Conservation (phyloP, 2,329 filamentous ascomycete species). For the Volutella citrinella region DNA sequence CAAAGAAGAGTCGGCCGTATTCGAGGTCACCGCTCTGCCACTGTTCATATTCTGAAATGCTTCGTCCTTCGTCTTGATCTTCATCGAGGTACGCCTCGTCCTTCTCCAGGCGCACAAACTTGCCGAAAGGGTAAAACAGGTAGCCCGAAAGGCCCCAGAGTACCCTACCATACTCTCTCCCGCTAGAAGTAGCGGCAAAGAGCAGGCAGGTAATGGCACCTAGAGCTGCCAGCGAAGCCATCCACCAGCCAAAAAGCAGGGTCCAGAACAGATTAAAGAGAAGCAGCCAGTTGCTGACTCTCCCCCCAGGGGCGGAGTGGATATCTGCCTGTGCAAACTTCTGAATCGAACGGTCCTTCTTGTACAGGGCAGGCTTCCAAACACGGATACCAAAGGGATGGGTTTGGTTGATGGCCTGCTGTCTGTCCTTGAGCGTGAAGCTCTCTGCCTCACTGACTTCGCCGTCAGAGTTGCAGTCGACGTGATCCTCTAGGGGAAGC, state of each 20-base stretch:
- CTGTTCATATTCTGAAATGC: constrained; percentile 97
- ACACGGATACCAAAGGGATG: constrained; percentile 98
- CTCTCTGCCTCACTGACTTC: constrained; percentile 90
- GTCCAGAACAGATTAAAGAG: constrained; percentile 92
- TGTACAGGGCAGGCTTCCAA: constrained; percentile 98
- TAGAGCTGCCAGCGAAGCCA: constrained; percentile 70
- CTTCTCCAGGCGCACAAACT: constrained; percentile 88
- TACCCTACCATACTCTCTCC: constrained; percentile 79
- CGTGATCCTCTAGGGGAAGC: constrained; percentile 42
- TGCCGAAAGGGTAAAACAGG: constrained; percentile 93
- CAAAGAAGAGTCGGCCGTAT: constrained; percentile 93
- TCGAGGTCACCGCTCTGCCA: constrained; percentile 98
- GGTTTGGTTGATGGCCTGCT: constrained; percentile 97
- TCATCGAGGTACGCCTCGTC: constrained; percentile 94
- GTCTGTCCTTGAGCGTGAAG: constrained; percentile 94
- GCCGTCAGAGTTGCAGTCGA: constrained; percentile 64
- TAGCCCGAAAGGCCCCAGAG: constrained; percentile 83
- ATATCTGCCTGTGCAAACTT: constrained; percentile 96
- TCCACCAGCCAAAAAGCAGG: constrained; percentile 92
- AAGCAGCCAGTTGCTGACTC: constrained; percentile 79
- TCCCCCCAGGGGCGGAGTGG: constrained; percentile 86
- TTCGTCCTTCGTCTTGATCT: constrained; percentile 91
- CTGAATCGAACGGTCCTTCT: constrained; percentile 94
- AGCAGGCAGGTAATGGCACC: constrained; percentile 77
- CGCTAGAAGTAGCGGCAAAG: constrained; percentile 76